These are phyloP conservation scores for Tolypocladium amazonense DNA, from an alignment of 2,329 filamentous ascomycete species.

Conservation along the genomic window DNA sequence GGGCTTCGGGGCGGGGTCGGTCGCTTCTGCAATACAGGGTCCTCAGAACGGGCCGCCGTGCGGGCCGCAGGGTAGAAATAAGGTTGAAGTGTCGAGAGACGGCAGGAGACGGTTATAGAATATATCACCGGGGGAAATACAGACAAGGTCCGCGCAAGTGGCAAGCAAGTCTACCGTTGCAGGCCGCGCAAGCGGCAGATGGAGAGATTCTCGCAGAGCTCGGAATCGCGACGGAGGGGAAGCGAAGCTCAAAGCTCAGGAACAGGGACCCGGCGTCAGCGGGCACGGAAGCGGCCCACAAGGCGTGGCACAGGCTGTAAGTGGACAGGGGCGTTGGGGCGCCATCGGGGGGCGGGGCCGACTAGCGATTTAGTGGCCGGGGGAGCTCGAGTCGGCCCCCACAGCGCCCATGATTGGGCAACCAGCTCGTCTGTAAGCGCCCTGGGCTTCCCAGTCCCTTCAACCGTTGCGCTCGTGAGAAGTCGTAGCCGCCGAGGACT, in stretches of 20 bases:
- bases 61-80: neutral
- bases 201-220: neutral
- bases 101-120: neutral
- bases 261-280: constrained; percentile 3
- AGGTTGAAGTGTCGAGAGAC: neutral
- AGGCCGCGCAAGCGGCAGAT: neutral
- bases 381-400: neutral
- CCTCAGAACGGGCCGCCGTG: constrained; percentile 11
- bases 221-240: no score
- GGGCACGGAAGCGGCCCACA: neutral
- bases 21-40: constrained; percentile 2
- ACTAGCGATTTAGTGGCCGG: neutral
- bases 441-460: neutral
- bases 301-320: no score
- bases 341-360: neutral
- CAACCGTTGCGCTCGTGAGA: neutral
- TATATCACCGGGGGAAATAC: neutral
- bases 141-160: neutral
- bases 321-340: no score
- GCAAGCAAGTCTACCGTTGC: neutral
- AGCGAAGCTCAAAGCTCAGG: neutral
- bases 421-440: neutral
- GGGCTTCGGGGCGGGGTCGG: neutral
- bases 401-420: neutral
- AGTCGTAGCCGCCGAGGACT: neutral